Percentiles rank a stretch among this genome's conserved stretches.
These are phyloP conservation scores for Uromyces viciae-fabae DNA, from an alignment of 1,284 basidiomycete genomes.

Conservation along the genomic window DNA sequence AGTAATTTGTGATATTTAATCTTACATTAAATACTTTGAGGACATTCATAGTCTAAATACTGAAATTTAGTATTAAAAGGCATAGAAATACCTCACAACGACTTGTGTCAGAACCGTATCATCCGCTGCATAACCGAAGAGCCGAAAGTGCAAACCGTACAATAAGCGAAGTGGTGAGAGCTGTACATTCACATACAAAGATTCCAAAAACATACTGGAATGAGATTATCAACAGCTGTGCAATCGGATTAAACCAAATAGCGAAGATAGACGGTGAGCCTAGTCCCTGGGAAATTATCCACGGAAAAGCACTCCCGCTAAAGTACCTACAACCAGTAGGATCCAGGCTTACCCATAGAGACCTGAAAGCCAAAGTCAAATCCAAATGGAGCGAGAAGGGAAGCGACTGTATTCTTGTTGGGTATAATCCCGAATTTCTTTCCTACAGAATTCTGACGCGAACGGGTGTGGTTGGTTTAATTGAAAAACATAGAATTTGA, in stretches of 20 bases:
- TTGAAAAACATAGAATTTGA: too few relatives aligned
- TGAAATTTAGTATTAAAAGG: too few relatives aligned
- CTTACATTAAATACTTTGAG: too few relatives aligned
- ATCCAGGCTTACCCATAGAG: neutral
- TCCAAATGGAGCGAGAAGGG: too few relatives aligned
- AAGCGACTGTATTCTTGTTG: too few relatives aligned
- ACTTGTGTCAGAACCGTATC: neutral
- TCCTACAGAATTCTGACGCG: too few relatives aligned
- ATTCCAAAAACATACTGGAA: neutral
- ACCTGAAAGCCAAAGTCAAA: too few relatives aligned
- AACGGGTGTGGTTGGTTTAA: too few relatives aligned
- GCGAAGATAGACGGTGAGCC: neutral
- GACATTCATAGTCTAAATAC: too few relatives aligned
- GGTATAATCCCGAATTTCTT: too few relatives aligned
- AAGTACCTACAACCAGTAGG: neutral
- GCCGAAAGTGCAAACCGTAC: neutral
- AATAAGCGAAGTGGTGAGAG: neutral
- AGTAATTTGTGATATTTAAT: too few relatives aligned
- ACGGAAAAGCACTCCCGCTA: neutral
- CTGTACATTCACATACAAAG: neutral
- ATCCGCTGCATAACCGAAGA: neutral
- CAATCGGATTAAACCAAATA: neutral
- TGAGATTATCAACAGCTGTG: neutral
- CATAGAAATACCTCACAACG: too few relatives aligned
- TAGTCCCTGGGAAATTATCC: neutral